Evolutionary conservation across 805 yeast genomes (phyloP).

Genomic region (Wickerhamomyces hampshirensis): DNA sequence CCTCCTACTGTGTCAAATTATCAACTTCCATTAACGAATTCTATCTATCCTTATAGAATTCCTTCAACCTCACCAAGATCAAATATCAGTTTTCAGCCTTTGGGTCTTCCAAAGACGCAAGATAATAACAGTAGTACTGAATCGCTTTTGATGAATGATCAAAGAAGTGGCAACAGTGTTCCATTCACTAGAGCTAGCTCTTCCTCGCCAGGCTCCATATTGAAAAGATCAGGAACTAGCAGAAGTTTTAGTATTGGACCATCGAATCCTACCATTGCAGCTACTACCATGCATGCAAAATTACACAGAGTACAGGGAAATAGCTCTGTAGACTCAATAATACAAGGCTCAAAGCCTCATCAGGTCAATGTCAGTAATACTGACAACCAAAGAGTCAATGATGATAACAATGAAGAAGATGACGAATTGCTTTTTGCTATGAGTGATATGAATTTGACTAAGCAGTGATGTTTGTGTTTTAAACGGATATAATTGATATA

Average conservation of each 20-base stretch:
- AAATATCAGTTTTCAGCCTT: constrained; percentile 10
- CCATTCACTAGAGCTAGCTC: constrained; percentile 16
- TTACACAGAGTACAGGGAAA: constrained; percentile 19
- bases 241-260: constrained; percentile 24
- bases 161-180: constrained; percentile 9
- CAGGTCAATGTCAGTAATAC: too few species aligned
- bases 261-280: constrained; percentile 28
- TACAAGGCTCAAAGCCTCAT: too few species aligned
- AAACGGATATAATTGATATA: too few species aligned
- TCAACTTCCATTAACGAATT: constrained; percentile 11
- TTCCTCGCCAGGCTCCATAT: constrained; percentile 17
- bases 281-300: constrained; percentile 27
- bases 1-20: constrained; percentile 2
- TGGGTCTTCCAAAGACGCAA: constrained; percentile 27
- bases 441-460: constrained; percentile 66
- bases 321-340: constrained; percentile 1
- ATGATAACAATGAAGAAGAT: constrained; percentile 44
- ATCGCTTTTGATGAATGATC: constrained; percentile 12
- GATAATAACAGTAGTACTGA: constrained; percentile 22
- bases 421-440: constrained; percentile 65
- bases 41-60: constrained; percentile 8
- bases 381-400: constrained; percentile 23
- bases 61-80: constrained; percentile 32
- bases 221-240: constrained; percentile 8
- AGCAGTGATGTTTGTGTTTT: too few species aligned